A percentile compares a stretch with the other conserved stretches of the same genome.
These are phyloP conservation scores for Calycina herbarum DNA, from an alignment of 2,329 filamentous ascomycete genomes.

Conservation along the genomic window DNA sequence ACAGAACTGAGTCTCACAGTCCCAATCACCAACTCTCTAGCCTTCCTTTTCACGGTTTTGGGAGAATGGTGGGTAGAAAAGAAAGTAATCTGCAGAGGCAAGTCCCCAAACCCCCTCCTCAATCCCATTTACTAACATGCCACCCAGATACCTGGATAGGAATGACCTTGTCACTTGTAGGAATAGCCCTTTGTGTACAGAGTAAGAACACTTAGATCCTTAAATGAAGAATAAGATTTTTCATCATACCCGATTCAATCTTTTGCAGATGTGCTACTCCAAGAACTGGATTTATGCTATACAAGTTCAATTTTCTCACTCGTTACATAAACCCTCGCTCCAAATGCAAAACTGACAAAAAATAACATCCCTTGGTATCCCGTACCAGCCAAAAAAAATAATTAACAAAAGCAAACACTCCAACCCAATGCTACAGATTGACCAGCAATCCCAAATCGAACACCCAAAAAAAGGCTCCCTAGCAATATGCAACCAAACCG, in stretches of 20 bases:
- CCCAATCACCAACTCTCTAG: conserved; percentile 90
- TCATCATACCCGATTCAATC: no score
- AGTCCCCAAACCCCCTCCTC: conserved; percentile 33
- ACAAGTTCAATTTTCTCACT: conserved; percentile 10
- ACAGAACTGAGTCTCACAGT: conserved; percentile 89
- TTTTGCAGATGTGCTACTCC: no score
- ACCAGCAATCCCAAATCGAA: background rate
- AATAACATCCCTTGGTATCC: conserved; percentile 17
- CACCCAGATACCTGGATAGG: conserved; percentile 75
- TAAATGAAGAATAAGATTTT: conserved; percentile 15
- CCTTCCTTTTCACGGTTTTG: conserved; percentile 92
- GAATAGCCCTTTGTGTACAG: conserved; percentile 82
- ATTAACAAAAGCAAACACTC: conserved; percentile 9
- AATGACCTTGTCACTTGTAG: conserved; percentile 74
- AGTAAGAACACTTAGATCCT: conserved; percentile 47
- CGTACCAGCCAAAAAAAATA: conserved; percentile 16
- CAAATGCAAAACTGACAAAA: conserved; percentile 6
- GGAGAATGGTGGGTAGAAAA: conserved; percentile 94
- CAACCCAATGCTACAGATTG: conserved; percentile 20
- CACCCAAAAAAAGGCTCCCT: background rate
- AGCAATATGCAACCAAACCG: conserved; percentile 8
- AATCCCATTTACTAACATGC: conserved; percentile 11
- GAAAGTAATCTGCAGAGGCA: conserved; percentile 83
- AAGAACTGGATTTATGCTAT: background rate
- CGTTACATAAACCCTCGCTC: conserved; percentile 26